Percentiles rank a stretch among this genome's conserved stretches.
phyloP scores from a whole-genome alignment of 2,329 filamentous ascomycete genomes.

The Pseudogymnoascus sp. region DNA sequence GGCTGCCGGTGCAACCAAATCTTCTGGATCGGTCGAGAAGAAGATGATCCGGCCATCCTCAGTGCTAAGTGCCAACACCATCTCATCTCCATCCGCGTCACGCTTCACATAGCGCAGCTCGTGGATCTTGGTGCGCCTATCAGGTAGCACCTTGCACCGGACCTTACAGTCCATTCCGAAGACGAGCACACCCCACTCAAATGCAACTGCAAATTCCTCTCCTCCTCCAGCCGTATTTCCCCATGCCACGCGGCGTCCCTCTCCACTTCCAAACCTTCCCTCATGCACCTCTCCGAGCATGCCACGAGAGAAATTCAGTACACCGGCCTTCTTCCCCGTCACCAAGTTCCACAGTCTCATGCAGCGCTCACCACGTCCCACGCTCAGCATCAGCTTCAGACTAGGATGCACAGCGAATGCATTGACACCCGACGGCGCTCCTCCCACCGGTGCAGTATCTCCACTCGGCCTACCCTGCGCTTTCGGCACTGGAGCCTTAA shows the following conservation, averaged over 20 bases:
- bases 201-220: conserved; percentile 82
- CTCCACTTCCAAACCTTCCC: conserved; percentile 67
- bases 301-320: conserved; percentile 72
- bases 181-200: conserved; percentile 76
- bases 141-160: conserved; percentile 63
- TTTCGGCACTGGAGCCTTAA: conserved; percentile 84
- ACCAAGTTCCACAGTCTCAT: conserved; percentile 97
- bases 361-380: conserved; percentile 79
- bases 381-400: conserved; percentile 93
- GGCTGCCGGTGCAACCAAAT: conserved; percentile 33
- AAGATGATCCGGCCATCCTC: conserved; percentile 86
- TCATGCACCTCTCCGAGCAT: conserved; percentile 71
- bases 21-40: conserved; percentile 58
- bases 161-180: conserved; percentile 86
- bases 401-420: conserved; percentile 93
- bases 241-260: conserved; percentile 79
- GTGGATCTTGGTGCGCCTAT: conserved; percentile 71
- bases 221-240: conserved; percentile 60
- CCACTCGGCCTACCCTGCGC: conserved; percentile 73
- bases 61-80: conserved; percentile 68
- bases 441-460: conserved; percentile 78
- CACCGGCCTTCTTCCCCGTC: conserved; percentile 90
- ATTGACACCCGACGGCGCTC: conserved; percentile 80
- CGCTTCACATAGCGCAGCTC: conserved; percentile 64
- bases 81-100: conserved; percentile 41